Percentiles rank a stretch among this genome's conserved stretches.
phyloP scores from a whole-genome alignment of 768 basidiomycete genomes.

The Hericium coralloides region DNA sequence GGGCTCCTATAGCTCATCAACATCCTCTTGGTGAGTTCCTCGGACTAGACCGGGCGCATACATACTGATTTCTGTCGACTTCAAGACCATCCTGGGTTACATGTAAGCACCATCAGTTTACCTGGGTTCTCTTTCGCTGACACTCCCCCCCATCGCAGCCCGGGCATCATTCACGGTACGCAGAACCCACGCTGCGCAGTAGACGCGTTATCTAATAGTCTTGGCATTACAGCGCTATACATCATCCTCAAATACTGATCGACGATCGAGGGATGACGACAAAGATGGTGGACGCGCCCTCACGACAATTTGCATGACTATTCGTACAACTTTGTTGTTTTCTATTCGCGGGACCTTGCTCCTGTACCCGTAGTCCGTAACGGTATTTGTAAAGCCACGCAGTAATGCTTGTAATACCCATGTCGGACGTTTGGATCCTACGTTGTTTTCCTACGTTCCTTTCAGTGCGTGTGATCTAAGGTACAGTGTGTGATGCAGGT shows the following conservation, averaged over 20 bases:
- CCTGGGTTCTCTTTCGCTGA: slow-evolving; percentile 2
- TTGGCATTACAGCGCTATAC: slow-evolving; percentile 54
- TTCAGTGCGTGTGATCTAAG: background rate
- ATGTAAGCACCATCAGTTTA: slow-evolving; percentile 38
- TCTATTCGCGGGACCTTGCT: background rate
- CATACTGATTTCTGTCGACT: background rate
- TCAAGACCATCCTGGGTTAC: slow-evolving; percentile 62
- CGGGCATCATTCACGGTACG: slow-evolving; percentile 67
- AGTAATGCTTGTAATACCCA: background rate
- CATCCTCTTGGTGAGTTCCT: slow-evolving; percentile 44
- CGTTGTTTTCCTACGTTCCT: background rate
- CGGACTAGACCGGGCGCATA: too few species aligned
- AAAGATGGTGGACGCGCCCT: background rate
- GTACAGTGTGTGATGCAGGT: background rate
- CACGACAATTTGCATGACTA: background rate
- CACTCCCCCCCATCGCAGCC: slow-evolving; percentile 29
- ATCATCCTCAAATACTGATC: slow-evolving; percentile 70
- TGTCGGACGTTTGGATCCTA: background rate
- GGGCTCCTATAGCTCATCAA: slow-evolving; percentile 43
- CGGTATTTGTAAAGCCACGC: background rate
- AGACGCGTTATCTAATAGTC: background rate
- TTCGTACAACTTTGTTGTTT: background rate
- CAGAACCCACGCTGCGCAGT: background rate
- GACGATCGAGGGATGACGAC: background rate
- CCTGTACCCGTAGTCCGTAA: background rate